A percentile compares a stretch with the other conserved stretches of the same genome.
phyloP scores from a whole-genome alignment of 257 asterid species.

The Mentha longifolia region DNA sequence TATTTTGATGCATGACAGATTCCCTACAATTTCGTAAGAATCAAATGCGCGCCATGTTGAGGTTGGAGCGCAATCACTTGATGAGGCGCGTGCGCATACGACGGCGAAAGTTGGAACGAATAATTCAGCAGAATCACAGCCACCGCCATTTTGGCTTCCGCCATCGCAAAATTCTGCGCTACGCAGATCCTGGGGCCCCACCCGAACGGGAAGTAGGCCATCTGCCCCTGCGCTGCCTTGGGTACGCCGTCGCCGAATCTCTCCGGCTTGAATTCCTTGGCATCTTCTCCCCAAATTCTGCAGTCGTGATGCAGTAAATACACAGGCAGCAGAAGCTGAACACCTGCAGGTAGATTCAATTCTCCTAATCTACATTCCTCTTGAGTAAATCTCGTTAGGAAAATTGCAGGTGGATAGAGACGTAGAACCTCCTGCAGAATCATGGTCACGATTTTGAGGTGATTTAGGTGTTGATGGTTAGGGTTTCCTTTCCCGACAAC shows the following conservation, averaged over 20 bases:
- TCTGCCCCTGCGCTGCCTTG: background rate
- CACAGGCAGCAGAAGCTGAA: background rate
- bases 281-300: background rate
- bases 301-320: background rate
- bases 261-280: background rate
- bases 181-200: constrained; percentile 1
- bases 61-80: constrained; percentile 31
- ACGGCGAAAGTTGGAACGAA: constrained; percentile 38
- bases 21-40: background rate
- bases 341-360: background rate
- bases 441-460: background rate
- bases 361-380: background rate
- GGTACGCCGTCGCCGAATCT: background rate
- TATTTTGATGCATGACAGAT: too few species aligned
- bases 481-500: constrained; percentile 16
- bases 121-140: constrained; percentile 30
- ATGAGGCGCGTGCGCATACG: constrained; percentile 41
- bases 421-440: background rate
- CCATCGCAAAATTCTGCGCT: background rate
- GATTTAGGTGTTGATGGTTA: too few species aligned
- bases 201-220: constrained; percentile 1
- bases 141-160: background rate
- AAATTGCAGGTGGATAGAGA: background rate
- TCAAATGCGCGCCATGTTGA: constrained; percentile 41
- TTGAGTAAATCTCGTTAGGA: background rate